Evolutionary conservation across 1,139 yeast species (phyloP).

Genomic region (Nakaseomyces delphensis): DNA sequence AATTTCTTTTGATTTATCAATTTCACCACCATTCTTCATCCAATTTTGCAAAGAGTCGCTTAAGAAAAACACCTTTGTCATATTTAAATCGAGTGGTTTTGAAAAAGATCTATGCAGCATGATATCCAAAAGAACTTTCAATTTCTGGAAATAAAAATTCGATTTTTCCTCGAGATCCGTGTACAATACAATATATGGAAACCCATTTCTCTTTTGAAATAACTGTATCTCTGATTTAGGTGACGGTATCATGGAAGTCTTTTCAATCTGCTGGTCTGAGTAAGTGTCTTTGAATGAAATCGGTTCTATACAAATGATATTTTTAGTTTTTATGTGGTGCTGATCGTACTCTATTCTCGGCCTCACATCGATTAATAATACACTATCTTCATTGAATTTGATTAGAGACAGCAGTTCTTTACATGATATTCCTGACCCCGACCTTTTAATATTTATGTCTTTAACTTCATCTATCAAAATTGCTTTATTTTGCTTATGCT

Average conservation of each 20-base stretch:
- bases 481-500: background rate
- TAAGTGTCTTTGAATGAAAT: conserved; percentile 38
- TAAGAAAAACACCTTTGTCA: background rate
- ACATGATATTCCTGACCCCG: conserved; percentile 15
- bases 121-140: conserved; percentile 18
- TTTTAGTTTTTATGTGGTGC: conserved; percentile 48
- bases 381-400: conserved; percentile 11
- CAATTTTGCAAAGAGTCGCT: conserved; percentile 6
- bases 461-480: background rate
- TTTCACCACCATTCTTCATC: conserved; percentile 5
- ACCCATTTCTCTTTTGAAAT: conserved; percentile 45
- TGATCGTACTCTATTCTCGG: conserved; percentile 46
- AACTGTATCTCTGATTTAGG: conserved; percentile 43
- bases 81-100: background rate
- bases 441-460: conserved; percentile 4
- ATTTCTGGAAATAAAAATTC: conserved; percentile 17
- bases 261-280: conserved; percentile 52
- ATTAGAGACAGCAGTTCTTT: conserved; percentile 14
- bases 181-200: conserved; percentile 56
- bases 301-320: conserved; percentile 65
- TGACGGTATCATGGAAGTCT: conserved; percentile 42
- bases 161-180: conserved; percentile 33
- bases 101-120: conserved; percentile 21
- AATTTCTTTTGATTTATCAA: conserved; percentile 1
- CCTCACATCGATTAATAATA: conserved; percentile 58